Conservation (phyloP, 2,329 filamentous ascomycete genomes). For the Alternaria metachromatica region DNA sequence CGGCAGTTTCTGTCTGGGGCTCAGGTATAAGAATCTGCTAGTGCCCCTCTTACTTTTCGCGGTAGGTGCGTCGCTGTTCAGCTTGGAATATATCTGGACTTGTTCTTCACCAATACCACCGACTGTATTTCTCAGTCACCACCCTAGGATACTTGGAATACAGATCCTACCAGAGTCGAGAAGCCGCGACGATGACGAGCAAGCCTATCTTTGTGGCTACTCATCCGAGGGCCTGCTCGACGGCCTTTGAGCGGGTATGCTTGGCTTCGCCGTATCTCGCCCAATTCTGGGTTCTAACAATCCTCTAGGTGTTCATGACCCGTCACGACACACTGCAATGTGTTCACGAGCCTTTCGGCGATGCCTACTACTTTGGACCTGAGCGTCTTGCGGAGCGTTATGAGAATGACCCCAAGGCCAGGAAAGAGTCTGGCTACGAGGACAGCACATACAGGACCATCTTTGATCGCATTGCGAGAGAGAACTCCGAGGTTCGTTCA, state of each 20-base stretch:
- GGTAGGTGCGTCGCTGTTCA: conserved; percentile 29
- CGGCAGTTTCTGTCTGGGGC: conserved; percentile 9
- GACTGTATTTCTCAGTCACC: neutral
- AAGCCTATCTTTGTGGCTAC: conserved; percentile 92
- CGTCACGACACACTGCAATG: conserved; percentile 80
- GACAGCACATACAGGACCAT: conserved; percentile 78
- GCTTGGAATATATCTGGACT: conserved; percentile 39
- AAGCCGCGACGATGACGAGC: conserved; percentile 65
- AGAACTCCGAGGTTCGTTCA: conserved; percentile 73
- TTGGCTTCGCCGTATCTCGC: conserved; percentile 2
- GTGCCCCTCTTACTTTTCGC: conserved; percentile 23
- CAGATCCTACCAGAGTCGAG: conserved; percentile 20
- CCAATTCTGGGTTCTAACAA: conserved; percentile 11
- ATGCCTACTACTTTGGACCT: conserved; percentile 94
- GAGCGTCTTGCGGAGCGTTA: conserved; percentile 85
- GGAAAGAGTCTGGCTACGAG: conserved; percentile 67
- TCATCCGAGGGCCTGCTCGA: conserved; percentile 93
- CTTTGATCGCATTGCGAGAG: conserved; percentile 75
- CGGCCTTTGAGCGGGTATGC: conserved; percentile 90
- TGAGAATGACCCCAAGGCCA: conserved; percentile 67
- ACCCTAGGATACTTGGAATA: conserved; percentile 33
- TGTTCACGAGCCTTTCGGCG: conserved; percentile 94
- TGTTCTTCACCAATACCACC: conserved; percentile 1
- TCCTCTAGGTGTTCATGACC: conserved; percentile 83
- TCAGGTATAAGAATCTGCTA: conserved; percentile 35